Evolutionary conservation across 345 rosid species (phyloP).

Genomic region (Reutealis trisperma): DNA sequence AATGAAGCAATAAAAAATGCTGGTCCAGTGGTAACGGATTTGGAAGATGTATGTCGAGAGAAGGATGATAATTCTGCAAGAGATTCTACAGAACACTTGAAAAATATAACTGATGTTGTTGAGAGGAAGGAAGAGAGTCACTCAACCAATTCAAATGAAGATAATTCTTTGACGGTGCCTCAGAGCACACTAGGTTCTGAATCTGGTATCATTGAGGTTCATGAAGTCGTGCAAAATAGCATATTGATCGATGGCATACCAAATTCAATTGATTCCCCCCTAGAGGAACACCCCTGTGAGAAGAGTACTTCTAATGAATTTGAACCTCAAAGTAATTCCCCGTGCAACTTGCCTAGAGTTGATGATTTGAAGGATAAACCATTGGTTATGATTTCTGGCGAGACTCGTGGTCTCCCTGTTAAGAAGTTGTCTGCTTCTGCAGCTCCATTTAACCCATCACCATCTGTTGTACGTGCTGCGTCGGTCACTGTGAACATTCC

Average conservation of each 20-base stretch:
- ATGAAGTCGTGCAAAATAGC: constrained; percentile 39
- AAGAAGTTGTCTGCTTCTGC: constrained; percentile 96
- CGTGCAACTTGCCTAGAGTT: constrained; percentile 25
- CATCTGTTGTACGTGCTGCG: constrained; percentile 58
- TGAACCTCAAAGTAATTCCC: constrained; percentile 36
- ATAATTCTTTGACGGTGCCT: constrained; percentile 34
- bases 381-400: constrained; percentile 42
- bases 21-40: constrained; percentile 29
- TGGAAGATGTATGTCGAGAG: constrained; percentile 35
- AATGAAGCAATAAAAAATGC: constrained; percentile 40
- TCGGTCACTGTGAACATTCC: constrained; percentile 63
- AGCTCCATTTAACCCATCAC: constrained; percentile 86
- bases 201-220: constrained; percentile 38
- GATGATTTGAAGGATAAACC: constrained; percentile 71
- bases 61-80: constrained; percentile 35
- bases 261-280: constrained; percentile 45
- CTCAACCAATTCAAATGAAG: constrained; percentile 44
- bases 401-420: constrained; percentile 49
- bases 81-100: constrained; percentile 21
- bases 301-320: constrained; percentile 31
- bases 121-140: constrained; percentile 44
- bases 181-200: constrained; percentile 31
- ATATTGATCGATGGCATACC: constrained; percentile 36
- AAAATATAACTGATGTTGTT: constrained; percentile 32
- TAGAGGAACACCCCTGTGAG: constrained; percentile 38